These are phyloP conservation scores for Nicotiana attenuata DNA, from an alignment of 257 asterid species.

Conservation along the genomic window DNA sequence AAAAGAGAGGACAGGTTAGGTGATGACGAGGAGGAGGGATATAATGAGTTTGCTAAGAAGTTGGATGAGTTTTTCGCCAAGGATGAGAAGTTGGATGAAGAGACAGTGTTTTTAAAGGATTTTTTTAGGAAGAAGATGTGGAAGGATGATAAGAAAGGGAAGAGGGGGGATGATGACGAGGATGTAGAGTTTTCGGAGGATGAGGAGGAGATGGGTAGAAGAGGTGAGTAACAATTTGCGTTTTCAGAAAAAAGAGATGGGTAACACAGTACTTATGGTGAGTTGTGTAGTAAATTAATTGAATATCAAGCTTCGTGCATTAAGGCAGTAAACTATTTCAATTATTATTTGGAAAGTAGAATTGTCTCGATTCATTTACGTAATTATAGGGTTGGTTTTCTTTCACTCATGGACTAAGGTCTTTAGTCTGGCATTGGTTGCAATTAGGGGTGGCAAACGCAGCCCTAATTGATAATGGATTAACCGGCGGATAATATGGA, in stretches of 20 bases:
- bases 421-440: background rate
- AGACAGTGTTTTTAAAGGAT: constrained; percentile 48
- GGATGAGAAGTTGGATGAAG: constrained; percentile 60
- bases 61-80: constrained; percentile 58
- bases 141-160: constrained; percentile 32
- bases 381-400: background rate
- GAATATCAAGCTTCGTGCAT: background rate
- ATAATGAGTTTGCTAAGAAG: constrained; percentile 32
- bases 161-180: constrained; percentile 18
- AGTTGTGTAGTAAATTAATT: background rate
- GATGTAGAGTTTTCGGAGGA: constrained; percentile 47
- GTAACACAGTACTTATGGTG: background rate
- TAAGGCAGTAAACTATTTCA: background rate
- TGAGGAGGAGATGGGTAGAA: constrained; percentile 58
- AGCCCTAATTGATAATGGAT: too few relatives aligned
- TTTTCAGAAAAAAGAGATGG: background rate
- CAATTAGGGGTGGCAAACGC: background rate
- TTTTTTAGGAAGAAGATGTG: constrained; percentile 60
- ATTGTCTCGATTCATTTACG: background rate
- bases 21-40: constrained; percentile 22
- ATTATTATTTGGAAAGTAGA: background rate
- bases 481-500: too few relatives aligned
- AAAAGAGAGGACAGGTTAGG: constrained; percentile 13
- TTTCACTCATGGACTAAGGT: background rate
- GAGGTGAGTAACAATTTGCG: background rate